A percentile compares a stretch with the other conserved stretches of the same genome.
Conservation (phyloP, 2,329 filamentous ascomycete species). For the Hypoxylon sp. region DNA sequence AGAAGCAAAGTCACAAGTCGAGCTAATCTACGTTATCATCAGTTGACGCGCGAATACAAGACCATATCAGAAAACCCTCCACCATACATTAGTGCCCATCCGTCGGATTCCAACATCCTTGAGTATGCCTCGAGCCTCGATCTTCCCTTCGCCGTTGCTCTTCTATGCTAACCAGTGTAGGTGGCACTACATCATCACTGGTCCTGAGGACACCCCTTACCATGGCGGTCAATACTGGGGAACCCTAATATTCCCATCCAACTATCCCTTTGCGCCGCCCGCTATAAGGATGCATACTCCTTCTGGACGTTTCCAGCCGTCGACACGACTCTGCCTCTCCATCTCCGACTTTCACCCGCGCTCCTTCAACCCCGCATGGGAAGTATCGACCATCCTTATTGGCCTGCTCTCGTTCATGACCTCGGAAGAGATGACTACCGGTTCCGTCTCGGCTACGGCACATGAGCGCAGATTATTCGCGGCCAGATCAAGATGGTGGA, state of each 20-base stretch:
- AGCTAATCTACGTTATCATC: slow-evolving; percentile 32
- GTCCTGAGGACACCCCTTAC: slow-evolving; percentile 93
- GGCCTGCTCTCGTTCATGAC: slow-evolving; percentile 98
- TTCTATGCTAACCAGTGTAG: slow-evolving; percentile 55
- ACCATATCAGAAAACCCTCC: slow-evolving; percentile 78
- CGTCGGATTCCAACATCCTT: slow-evolving; percentile 90
- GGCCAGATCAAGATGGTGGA: slow-evolving; percentile 90
- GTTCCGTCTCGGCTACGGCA: slow-evolving; percentile 81
- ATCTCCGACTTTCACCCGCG: slow-evolving; percentile 99
- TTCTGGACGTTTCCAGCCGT: slow-evolving; percentile 93
- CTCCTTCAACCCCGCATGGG: slow-evolving; percentile 98
- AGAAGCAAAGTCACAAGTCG: slow-evolving; percentile 4
- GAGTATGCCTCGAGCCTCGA: slow-evolving; percentile 67
- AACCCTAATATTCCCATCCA: slow-evolving; percentile 91
- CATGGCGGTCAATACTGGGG: slow-evolving; percentile 98
- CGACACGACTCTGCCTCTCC: slow-evolving; percentile 89
- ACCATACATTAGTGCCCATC: slow-evolving; percentile 89
- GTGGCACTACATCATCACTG: slow-evolving; percentile 96
- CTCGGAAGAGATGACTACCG: slow-evolving; percentile 97
- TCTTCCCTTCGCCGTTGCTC: not conserved
- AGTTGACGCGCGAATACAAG: slow-evolving; percentile 74
- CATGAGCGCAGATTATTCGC: slow-evolving; percentile 84
- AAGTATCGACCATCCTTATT: slow-evolving; percentile 95
- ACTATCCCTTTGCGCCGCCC: slow-evolving; percentile 97
- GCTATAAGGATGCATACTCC: slow-evolving; percentile 99